Evolutionary conservation across 2,329 filamentous ascomycete species (phyloP).

Genomic region (Ophiostoma tasmaniense): DNA sequence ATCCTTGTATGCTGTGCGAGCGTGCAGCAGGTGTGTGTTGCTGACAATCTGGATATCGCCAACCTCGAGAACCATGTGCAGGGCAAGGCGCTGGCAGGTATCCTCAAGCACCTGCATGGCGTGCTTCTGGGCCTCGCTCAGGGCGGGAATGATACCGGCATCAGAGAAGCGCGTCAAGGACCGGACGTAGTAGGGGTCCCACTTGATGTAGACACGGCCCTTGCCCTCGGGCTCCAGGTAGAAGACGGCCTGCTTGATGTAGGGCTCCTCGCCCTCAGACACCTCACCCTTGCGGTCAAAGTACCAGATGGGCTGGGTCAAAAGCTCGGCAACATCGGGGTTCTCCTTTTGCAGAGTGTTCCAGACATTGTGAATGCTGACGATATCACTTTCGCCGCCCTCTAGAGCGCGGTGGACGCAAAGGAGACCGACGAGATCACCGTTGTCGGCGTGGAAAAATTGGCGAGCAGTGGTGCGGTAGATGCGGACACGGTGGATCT

Average conservation of each 20-base stretch:
- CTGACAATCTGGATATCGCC: conserved; percentile 83
- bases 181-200: conserved; percentile 81
- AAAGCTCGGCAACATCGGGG: conserved; percentile 66
- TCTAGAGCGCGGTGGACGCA: conserved; percentile 71
- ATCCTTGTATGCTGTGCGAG: conserved; percentile 66
- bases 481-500: conserved; percentile 82
- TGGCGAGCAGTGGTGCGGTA: conserved; percentile 80
- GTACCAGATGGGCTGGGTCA: conserved; percentile 78
- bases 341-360: conserved; percentile 67
- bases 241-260: conserved; percentile 62
- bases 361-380: conserved; percentile 71
- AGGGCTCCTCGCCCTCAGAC: conserved; percentile 64
- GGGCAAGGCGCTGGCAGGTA: conserved; percentile 60
- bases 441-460: conserved; percentile 79
- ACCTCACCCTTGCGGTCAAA: conserved; percentile 86
- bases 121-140: conserved; percentile 59
- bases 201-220: conserved; percentile 69
- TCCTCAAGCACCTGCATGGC: conserved; percentile 65
- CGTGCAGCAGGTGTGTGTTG: conserved; percentile 74
- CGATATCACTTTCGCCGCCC: conserved; percentile 77
- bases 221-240: conserved; percentile 64
- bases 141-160: conserved; percentile 60
- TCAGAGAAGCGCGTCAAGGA: conserved; percentile 68
- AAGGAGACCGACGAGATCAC: conserved; percentile 73
- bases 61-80: conserved; percentile 81